A percentile compares a stretch with the other conserved stretches of the same genome.
These are phyloP conservation scores for Syzygium aqueum DNA, from an alignment of 345 rosid species.

Conservation along the genomic window DNA sequence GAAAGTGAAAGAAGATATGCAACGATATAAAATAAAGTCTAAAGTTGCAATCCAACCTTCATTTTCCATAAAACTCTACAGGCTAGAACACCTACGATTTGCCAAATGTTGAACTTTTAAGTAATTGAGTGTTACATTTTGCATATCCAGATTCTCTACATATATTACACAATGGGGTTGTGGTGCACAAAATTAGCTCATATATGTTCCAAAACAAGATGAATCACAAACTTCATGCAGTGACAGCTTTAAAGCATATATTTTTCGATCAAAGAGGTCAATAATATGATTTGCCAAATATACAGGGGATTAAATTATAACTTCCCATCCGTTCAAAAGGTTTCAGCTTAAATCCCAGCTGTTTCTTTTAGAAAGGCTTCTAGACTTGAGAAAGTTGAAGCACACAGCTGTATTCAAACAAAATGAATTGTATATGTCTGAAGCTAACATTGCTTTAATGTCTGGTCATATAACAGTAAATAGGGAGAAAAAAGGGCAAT, in stretches of 20 bases:
- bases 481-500: not conserved
- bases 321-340: too few relatives aligned
- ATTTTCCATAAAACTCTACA: not conserved
- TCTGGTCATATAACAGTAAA: not conserved
- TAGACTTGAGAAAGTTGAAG: not conserved
- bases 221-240: not conserved
- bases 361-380: not conserved
- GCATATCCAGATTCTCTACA: not conserved
- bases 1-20: not conserved
- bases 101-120: not conserved
- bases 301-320: too few relatives aligned
- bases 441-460: not conserved
- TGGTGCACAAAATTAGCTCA: not conserved
- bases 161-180: not conserved
- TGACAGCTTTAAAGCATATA: not conserved
- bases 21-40: not conserved
- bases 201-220: not conserved
- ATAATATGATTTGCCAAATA: not conserved
- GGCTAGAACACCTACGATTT: not conserved
- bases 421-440: not conserved
- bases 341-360: not conserved
- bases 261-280: not conserved
- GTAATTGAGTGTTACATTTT: not conserved
- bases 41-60: not conserved
- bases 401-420: not conserved